Percentiles rank a stretch among this genome's conserved stretches.
These are phyloP conservation scores for Smittium mucronatum DNA, from an alignment of 371 early-diverging fungal species.

Conservation along the genomic window DNA sequence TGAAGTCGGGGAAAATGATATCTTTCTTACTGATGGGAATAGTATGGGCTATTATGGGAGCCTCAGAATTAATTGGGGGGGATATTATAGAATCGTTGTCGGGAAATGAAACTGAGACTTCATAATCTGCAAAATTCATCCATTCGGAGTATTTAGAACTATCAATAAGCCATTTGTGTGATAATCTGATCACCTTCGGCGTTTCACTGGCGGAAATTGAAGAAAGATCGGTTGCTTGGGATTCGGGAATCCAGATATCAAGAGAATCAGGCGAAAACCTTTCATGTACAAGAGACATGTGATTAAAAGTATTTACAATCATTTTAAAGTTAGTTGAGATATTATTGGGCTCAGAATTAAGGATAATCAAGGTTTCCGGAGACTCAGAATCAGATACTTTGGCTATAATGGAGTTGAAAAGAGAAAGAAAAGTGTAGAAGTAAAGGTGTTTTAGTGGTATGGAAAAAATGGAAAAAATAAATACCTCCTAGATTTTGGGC, in stretches of 20 bases:
- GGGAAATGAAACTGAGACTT: neutral
- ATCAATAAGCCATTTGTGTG: neutral
- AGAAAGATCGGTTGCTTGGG: neutral
- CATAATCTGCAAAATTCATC: neutral
- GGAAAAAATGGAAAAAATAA: too few relatives aligned
- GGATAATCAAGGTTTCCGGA: neutral
- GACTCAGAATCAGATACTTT: neutral
- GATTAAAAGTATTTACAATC: neutral
- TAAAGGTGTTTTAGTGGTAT: neutral
- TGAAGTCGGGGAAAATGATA: neutral
- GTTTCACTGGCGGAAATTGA: neutral
- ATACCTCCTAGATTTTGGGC: neutral
- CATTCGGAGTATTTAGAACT: neutral
- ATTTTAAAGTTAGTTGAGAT: neutral
- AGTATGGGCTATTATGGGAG: neutral
- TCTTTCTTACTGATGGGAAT: neutral
- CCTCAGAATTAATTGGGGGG: neutral
- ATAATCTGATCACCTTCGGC: neutral
- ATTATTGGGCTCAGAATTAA: neutral
- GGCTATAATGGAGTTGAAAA: neutral
- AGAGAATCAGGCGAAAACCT: neutral
- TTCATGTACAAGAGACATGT: neutral
- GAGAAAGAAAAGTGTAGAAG: neutral
- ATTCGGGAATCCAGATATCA: neutral
- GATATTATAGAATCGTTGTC: too few relatives aligned